Conservation (phyloP, 352 stramenopile species). For the Phytophthora nicotianae region DNA sequence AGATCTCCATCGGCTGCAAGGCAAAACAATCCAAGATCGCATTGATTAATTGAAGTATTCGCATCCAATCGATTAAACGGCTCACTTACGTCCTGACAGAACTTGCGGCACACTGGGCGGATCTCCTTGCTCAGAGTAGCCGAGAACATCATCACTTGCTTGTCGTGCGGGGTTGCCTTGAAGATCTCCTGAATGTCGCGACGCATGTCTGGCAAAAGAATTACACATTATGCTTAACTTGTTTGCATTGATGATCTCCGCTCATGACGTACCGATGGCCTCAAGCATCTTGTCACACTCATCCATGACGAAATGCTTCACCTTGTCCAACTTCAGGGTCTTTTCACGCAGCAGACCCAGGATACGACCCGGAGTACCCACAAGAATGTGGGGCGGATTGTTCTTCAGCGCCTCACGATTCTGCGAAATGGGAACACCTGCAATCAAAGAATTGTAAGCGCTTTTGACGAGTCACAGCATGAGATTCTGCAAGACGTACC, state of each 20-base stretch:
- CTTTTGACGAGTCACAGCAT: background rate
- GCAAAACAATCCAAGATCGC: slow-evolving; percentile 3
- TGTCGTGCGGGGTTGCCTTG: slow-evolving; percentile 98
- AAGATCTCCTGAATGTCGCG: slow-evolving; percentile 99
- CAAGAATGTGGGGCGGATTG: slow-evolving; percentile 95
- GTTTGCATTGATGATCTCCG: background rate
- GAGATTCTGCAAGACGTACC: slow-evolving; percentile 43
- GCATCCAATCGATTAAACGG: background rate
- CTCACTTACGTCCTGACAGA: slow-evolving; percentile 96
- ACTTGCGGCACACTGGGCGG: slow-evolving; percentile 99
- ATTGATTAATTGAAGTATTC: slow-evolving; percentile 2
- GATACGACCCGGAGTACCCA: slow-evolving; percentile 98
- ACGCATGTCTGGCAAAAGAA: slow-evolving; percentile 93
- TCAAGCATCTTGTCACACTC: slow-evolving; percentile 99
- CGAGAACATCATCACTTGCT: slow-evolving; percentile 99
- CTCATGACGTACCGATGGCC: slow-evolving; percentile 82
- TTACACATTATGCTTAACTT: background rate
- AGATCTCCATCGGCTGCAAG: slow-evolving; percentile 98
- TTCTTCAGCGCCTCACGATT: slow-evolving; percentile 98
- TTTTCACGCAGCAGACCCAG: slow-evolving; percentile 93
- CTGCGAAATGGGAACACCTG: slow-evolving; percentile 92
- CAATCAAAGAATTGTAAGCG: slow-evolving; percentile 15
- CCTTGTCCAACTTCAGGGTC: slow-evolving; percentile 97
- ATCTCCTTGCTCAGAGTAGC: slow-evolving; percentile 99
- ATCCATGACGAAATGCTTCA: slow-evolving; percentile 99